Percentiles rank a stretch among this genome's conserved stretches.
These are phyloP conservation scores for Corchorus olitorius DNA, from an alignment of 345 rosid genomes.

Conservation along the genomic window DNA sequence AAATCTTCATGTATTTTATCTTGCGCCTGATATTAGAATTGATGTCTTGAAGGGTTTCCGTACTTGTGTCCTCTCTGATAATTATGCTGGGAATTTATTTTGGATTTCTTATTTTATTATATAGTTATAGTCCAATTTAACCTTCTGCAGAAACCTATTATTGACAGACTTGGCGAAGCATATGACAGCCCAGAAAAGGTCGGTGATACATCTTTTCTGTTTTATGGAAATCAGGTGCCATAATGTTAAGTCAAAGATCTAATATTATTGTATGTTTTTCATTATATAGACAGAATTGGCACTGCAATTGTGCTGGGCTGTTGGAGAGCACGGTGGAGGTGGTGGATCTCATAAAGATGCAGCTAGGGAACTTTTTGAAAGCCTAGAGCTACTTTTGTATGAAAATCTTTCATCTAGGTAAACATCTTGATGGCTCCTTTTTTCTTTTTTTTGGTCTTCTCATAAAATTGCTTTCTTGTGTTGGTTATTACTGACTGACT, in stretches of 20 bases:
- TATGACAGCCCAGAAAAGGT: slow-evolving; percentile 92
- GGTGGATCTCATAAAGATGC: slow-evolving; percentile 84
- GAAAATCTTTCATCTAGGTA: slow-evolving; percentile 94
- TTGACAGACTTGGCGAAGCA: slow-evolving; percentile 94
- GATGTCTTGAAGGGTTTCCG: background rate
- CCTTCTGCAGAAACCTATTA: slow-evolving; percentile 79
- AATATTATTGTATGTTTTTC: background rate
- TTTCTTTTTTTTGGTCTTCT: background rate
- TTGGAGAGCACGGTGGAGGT: slow-evolving; percentile 97
- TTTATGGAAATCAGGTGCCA: background rate
- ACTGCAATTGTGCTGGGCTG: slow-evolving; percentile 94
- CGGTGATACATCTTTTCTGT: slow-evolving; percentile 20
- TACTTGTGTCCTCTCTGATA: background rate
- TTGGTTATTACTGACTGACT: slow-evolving; percentile 10
- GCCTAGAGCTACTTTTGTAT: slow-evolving; percentile 84
- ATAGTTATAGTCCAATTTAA: slow-evolving; percentile 5
- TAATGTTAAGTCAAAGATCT: slow-evolving; percentile 1
- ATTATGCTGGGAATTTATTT: background rate
- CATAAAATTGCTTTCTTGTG: background rate
- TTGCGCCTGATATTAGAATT: background rate
- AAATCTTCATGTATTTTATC: slow-evolving; percentile 1
- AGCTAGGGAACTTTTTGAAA: slow-evolving; percentile 97
- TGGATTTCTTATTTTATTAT: background rate
- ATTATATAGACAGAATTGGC: slow-evolving; percentile 76
- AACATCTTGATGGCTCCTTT: slow-evolving; percentile 14